These are phyloP conservation scores for Fraxinus quadrangulata DNA, from an alignment of 257 asterid species.

Conservation along the genomic window DNA sequence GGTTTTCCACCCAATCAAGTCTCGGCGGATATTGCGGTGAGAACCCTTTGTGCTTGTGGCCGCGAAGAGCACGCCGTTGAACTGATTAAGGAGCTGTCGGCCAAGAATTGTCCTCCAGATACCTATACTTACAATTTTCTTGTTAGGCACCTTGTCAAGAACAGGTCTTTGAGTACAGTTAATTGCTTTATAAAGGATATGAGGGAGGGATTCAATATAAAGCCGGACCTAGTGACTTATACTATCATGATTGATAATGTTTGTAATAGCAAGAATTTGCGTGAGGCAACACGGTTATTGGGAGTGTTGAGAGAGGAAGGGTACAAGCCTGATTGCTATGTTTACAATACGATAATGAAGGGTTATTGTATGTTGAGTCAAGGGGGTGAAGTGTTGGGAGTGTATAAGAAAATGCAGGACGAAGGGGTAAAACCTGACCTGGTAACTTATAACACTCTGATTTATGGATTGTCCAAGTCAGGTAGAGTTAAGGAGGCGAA, in stretches of 20 bases:
- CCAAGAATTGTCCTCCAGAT: slow-evolving; percentile 64
- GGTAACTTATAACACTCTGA: slow-evolving; percentile 77
- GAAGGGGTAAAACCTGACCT: slow-evolving; percentile 81
- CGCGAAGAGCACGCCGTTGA: slow-evolving; percentile 77
- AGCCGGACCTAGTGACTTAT: slow-evolving; percentile 89
- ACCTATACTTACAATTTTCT: slow-evolving; percentile 69
- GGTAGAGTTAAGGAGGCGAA: slow-evolving; percentile 82
- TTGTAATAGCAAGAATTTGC: slow-evolving; percentile 80
- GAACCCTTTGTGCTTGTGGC: slow-evolving; percentile 75
- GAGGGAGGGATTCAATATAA: slow-evolving; percentile 58
- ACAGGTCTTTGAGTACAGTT: slow-evolving; percentile 56
- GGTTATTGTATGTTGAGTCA: slow-evolving; percentile 72
- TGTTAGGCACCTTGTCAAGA: slow-evolving; percentile 72
- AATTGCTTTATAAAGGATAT: slow-evolving; percentile 65
- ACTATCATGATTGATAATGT: slow-evolving; percentile 97
- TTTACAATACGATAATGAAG: slow-evolving; percentile 90
- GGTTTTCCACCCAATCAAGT: slow-evolving; percentile 73
- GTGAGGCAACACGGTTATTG: slow-evolving; percentile 78
- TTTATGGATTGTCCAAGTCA: slow-evolving; percentile 76
- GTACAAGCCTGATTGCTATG: slow-evolving; percentile 79
- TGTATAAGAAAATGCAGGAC: slow-evolving; percentile 80
- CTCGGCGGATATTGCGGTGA: slow-evolving; percentile 65
- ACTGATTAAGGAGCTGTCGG: slow-evolving; percentile 65
- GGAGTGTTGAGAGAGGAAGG: slow-evolving; percentile 73
- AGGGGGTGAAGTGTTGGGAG: slow-evolving; percentile 68